phyloP scores from a whole-genome alignment of 1,284 basidiomycete species.

The Phylloporus sp. region DNA sequence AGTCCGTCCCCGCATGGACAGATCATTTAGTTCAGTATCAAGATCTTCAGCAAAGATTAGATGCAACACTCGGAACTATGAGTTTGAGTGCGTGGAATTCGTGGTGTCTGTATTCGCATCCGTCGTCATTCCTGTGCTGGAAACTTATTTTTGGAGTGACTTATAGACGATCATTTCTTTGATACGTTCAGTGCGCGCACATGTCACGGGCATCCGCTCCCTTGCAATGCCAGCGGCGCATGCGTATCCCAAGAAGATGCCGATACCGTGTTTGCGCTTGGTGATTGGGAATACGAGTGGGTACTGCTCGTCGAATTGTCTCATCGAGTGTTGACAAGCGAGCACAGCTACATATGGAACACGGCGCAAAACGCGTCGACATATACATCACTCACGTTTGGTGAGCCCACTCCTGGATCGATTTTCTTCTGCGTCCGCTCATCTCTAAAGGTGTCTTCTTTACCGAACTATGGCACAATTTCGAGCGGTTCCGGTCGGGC shows the following conservation, averaged over 20 bases:
- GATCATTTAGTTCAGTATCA: slow-evolving; percentile 54
- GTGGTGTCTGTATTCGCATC: slow-evolving; percentile 46
- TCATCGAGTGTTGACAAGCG: background rate
- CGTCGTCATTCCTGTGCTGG: background rate
- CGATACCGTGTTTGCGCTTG: slow-evolving; percentile 48
- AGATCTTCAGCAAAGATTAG: slow-evolving; percentile 51
- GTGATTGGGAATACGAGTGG: slow-evolving; percentile 62
- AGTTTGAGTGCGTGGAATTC: slow-evolving; percentile 54
- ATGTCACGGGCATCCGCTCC: slow-evolving; percentile 56
- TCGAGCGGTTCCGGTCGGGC: slow-evolving; percentile 39
- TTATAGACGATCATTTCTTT: slow-evolving; percentile 53
- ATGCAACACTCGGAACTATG: slow-evolving; percentile 54
- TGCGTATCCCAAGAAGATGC: slow-evolving; percentile 57
- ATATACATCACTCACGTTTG: slow-evolving; percentile 59
- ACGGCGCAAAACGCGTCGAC: slow-evolving; percentile 48
- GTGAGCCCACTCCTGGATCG: slow-evolving; percentile 32
- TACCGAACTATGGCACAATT: slow-evolving; percentile 44
- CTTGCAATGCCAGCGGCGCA: slow-evolving; percentile 53
- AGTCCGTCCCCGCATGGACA: slow-evolving; percentile 58
- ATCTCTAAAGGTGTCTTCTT: slow-evolving; percentile 46
- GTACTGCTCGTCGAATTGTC: slow-evolving; percentile 19
- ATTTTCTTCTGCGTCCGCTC: background rate
- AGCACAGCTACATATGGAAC: slow-evolving; percentile 60
- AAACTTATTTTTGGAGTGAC: background rate
- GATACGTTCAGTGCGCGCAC: slow-evolving; percentile 60